Conservation (phyloP, 805 yeast genomes). For the Metschnikowia similis region DNA sequence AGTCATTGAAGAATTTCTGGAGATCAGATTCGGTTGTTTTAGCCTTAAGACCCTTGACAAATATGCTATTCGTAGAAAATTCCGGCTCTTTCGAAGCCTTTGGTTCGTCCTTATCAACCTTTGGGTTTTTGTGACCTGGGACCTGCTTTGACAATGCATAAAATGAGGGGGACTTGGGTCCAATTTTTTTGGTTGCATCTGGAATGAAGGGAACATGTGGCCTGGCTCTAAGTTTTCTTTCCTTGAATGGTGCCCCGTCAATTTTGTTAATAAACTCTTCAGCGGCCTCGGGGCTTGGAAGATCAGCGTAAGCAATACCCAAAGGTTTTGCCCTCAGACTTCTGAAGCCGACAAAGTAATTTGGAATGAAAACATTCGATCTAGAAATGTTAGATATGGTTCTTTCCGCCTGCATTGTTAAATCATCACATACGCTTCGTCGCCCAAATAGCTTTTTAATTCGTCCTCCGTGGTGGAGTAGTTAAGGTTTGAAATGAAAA, state of each 20-base stretch:
- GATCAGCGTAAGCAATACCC: constrained; percentile 50
- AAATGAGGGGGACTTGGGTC: not conserved
- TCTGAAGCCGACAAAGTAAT: constrained; percentile 48
- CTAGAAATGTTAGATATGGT: constrained; percentile 1
- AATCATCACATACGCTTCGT: constrained; percentile 35
- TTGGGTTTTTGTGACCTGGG: constrained; percentile 1
- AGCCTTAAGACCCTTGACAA: constrained; percentile 37
- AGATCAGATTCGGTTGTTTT: constrained; percentile 42
- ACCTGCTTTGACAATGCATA: constrained; percentile 1
- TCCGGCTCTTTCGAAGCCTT: constrained; percentile 3
- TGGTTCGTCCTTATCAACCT: constrained; percentile 4
- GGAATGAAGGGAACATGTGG: constrained; percentile 39
- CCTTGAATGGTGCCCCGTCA: constrained; percentile 27
- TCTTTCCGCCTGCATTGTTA: not conserved
- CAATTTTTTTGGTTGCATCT: not conserved
- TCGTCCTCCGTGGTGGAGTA: constrained; percentile 52
- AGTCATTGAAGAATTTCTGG: constrained; percentile 39
- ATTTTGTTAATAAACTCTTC: constrained; percentile 23
- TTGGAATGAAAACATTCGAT: constrained; percentile 48
- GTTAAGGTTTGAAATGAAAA: constrained; percentile 53
- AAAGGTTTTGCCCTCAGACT: constrained; percentile 40
- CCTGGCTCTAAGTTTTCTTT: constrained; percentile 37
- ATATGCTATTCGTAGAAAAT: constrained; percentile 44
- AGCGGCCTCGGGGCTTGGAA: constrained; percentile 27
- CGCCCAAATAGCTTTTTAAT: constrained; percentile 40